phyloP scores from a whole-genome alignment of 805 yeast species.

The Torulaspora delbrueckii region DNA sequence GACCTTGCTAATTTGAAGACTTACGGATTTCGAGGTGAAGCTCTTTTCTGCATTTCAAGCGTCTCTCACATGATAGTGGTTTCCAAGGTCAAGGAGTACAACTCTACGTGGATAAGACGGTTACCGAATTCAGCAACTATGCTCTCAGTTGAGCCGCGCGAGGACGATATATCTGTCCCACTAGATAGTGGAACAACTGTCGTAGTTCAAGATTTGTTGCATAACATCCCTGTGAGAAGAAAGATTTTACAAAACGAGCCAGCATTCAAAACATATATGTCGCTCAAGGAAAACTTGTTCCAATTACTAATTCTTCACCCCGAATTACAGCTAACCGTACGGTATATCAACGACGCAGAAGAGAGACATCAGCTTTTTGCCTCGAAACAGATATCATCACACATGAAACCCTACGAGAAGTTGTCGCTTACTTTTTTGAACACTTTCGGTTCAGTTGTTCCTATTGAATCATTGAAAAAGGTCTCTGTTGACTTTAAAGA shows the following conservation, averaged over 20 bases:
- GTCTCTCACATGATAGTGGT: slow-evolving; percentile 44
- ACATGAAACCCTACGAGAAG: slow-evolving; percentile 2
- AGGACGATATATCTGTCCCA: background rate
- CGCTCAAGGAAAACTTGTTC: slow-evolving; percentile 20
- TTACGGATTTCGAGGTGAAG: slow-evolving; percentile 72
- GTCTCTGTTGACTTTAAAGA: slow-evolving; percentile 21
- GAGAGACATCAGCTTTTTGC: slow-evolving; percentile 3
- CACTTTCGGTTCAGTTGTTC: slow-evolving; percentile 19
- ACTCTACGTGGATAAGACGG: slow-evolving; percentile 28
- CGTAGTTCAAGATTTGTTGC: slow-evolving; percentile 19
- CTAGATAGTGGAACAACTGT: slow-evolving; percentile 21
- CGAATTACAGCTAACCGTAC: slow-evolving; percentile 9
- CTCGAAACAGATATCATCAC: slow-evolving; percentile 3
- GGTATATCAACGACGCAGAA: slow-evolving; percentile 5
- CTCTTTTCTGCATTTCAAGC: slow-evolving; percentile 51
- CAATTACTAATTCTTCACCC: slow-evolving; percentile 22
- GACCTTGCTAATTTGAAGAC: slow-evolving; percentile 41
- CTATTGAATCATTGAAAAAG: slow-evolving; percentile 18
- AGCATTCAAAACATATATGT: slow-evolving; percentile 5
- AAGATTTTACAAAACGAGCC: slow-evolving; percentile 16
- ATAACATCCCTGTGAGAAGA: slow-evolving; percentile 29
- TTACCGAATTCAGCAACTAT: slow-evolving; percentile 12
- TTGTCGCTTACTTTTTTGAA: slow-evolving; percentile 7
- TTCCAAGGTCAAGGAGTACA: slow-evolving; percentile 39
- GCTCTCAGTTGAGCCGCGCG: background rate